Evolutionary conservation across 78 protist genomes (phyloP), one percentile per base, ranked within the genome.

Genomic region (Dictyostelium purpureum): DNA sequence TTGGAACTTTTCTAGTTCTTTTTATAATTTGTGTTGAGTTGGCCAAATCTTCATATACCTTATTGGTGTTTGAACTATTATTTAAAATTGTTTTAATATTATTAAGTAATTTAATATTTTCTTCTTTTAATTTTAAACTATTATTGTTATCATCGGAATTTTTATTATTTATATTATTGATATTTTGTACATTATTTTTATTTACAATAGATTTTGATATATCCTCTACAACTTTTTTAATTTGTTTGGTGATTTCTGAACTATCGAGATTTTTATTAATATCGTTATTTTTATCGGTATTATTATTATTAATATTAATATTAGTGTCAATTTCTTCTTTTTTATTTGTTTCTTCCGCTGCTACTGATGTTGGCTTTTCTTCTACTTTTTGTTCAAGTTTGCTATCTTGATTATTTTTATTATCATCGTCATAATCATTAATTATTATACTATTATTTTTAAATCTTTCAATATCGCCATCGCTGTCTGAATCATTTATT

Each of bases 151-250:
- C 35, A 65, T 26, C 26, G 10, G n/a, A 26, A 35, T 35, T 38
- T 26, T 67, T 33, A 33, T 67, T 24, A 24, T 24, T 56, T 56
- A 56, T 24, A 24, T 56, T 56, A 56, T 38, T 67, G 38, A 16
- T 63, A 38, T 33, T 67, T 38, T 40, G 31, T 38, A 67, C 75
- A 71, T 45, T 71, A 71, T 71, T n/a, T n/a, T n/a, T 45, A 45
- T 45, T 45, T 71, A 40, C 40, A 45, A n/a, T 28, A 14, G 16
- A 11, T 61, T 10, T 0, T 59, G n/a, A 16, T 47, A 14, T 47
- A 47, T 14, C 52, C 4, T 2, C 52, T 47, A 14, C 12, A 47
- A 47, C 52, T 2, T 47, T 16, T 47, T n/a, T n/a, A n/a, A n/a
- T n/a, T n/a, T n/a, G n/a, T n/a, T n/a, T n/a, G n/a, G n/a, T n/a